Evolutionary conservation across 2,329 filamentous ascomycete genomes (phyloP), one percentile per base, ranked within the genome.

Genomic region (Fusarium metavorans): DNA sequence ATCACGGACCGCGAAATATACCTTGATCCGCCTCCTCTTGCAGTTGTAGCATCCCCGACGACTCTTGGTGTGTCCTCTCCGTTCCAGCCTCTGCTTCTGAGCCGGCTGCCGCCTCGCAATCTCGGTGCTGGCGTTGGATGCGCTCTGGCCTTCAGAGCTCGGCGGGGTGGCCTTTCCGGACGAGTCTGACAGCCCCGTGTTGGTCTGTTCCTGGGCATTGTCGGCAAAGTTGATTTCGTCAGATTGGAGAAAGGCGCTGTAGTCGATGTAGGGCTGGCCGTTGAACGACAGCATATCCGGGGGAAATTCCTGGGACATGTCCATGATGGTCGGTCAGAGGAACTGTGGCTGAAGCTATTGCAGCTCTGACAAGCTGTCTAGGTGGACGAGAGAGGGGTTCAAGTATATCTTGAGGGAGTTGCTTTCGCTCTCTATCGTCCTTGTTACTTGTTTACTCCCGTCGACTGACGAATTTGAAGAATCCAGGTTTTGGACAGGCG

Each of bases 1-100:
- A 58, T 25, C 23, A n/a, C 13, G 23, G 10, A 10, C 30, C 6
- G 25, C 10, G 11, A 58, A 5, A 58, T n/a, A 14, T 81, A 88
- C 88, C 87, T 91, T 93, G 80, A 93, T 92, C 68, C 91, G 88
- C 45, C 91, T 84, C 66, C 88, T 85, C 81, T 93, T 93, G 83
- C 91, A 93, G 79, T 92, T 92, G 80, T 88, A 92, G 81, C 91
- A 93, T 10, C 91, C 91, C 18, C 88, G 85, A 27, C 91, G 86
- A 60, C 89, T 92, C 80, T 93, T 93, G 13, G 89, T 92, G 72
- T 93, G 91, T 0, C 91, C 90, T 71, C 90, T 87, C 65, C 91
- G 83, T 79, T 90, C 89, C 30, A 88, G 72, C 52, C 85, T 83
- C 73, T 84, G 77, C 60, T 77, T 80, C 68, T 78, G 76, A 6